Evolutionary conservation across 129 eudicot species (phyloP), one percentile per base, ranked within the genome.

Genomic region (Escallonia rubra): DNA sequence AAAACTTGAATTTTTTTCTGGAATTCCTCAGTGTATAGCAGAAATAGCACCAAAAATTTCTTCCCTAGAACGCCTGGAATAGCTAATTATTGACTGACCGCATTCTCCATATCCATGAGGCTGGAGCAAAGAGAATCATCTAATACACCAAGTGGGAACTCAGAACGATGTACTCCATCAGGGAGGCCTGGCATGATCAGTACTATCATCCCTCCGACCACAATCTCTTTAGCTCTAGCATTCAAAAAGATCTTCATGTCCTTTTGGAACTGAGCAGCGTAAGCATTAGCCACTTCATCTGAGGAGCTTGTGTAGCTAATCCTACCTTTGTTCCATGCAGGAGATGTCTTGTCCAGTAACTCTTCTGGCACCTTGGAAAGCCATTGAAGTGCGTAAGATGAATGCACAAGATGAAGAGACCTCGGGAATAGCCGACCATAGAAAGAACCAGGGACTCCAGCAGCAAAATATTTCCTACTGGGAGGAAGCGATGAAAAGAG

Each of bases 361-460:
- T 43, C 54, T 42, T 54, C 34, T 3, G 80, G 80, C 7, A 16
- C 48, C n/a, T 56, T 54, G 8, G 74, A 68, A 3, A 75, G 80
- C 80, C 80, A 75, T 11, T 68, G 74, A 7, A 68, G 55, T 0
- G 74, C 16, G 12, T 23, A 16, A 3, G 74, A 75, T 23, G 34
- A 23, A 23, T 23, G 34, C 34, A 23, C 34, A 23, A 23, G 34
- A 23, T 23, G 34, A 23, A 75, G 59, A 1, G 70, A 68, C 5
- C 59, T 52, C 2, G 74, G 80, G 47, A 75, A 75, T 7, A 75
- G n/a, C 8, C 65, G 41, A 38, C 12, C 52, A 54, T 75, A 41
- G 59, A 75, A 75, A 4, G 80, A 75, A 4, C 80, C 80, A 0
- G 80, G 74, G 10, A 68, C 74, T 4, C 65, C 80, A 13, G 70